Evolutionary conservation across 139 green algal genomes (phyloP), one percentile per base, ranked within the genome.

Genomic region (Coelastrella sp.): DNA sequence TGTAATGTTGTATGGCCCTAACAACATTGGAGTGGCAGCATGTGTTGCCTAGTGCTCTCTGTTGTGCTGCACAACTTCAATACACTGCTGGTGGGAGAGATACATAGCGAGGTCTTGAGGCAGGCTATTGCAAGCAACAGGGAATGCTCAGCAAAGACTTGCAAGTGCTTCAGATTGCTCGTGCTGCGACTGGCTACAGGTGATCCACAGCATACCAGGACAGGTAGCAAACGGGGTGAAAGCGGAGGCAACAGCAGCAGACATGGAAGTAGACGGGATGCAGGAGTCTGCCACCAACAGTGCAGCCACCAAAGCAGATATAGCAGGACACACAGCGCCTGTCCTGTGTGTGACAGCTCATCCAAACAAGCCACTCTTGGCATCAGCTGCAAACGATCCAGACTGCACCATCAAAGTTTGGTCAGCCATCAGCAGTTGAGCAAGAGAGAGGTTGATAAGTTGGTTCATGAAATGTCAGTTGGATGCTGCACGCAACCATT

Each of bases 401-500:
- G 95, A 98, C 77, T 85, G 83, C 25, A 93, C 68, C 7, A 72
- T 97, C 19, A 93, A 93, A 72, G 40, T 98, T 0, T 98, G 95
- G 94, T 71, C 75, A 53, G 51, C 75, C 4, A 19, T 32, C 30
- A 17, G 59, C 59, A 7, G 2, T 21, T 67, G 57, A 66, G 19
- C 37, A 50, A 40, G 64, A 30, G 64, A 74, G 9, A 27, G 32
- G 41, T n/a, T 27, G 8, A 53, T 53, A 15, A 57, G 17, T 57
- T 11, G 48, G 48, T n/a, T n/a, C n/a, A 32, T 32, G 15, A 23
- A 3, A 3, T 23, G 27, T 30, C 23, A 15, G 59, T 32, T 67
- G 59, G 25, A 32, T 67, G 59, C 21, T 67, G 59, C 59, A 57
- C 17, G 48, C 30, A 23, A 37, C 25, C 59, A 32, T 67, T 67